phyloP scores from a whole-genome alignment of 495 filamentous ascomycete genomes.

The Trichoderma gamsii region DNA sequence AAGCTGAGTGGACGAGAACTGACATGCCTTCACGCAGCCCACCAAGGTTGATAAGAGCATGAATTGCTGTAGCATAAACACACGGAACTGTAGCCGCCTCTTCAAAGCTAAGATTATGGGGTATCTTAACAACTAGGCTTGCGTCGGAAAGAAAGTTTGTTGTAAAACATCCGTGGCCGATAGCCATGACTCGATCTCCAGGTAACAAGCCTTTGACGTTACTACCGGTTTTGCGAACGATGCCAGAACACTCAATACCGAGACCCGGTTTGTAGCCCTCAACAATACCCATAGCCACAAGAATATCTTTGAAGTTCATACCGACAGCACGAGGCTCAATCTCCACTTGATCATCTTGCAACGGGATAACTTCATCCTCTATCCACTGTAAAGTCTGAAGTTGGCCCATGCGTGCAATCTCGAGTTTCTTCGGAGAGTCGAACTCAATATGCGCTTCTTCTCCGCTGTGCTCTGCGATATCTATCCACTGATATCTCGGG shows the following conservation, averaged over 20 bases:
- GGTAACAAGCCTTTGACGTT: slow-evolving; percentile 35
- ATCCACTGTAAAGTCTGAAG: slow-evolving; percentile 1
- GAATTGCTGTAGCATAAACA: slow-evolving; percentile 49
- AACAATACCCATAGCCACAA: slow-evolving; percentile 46
- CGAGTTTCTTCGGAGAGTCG: background rate
- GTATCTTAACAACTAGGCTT: slow-evolving; percentile 34
- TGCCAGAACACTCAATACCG: slow-evolving; percentile 33
- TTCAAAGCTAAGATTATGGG: slow-evolving; percentile 41
- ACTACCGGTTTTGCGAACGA: slow-evolving; percentile 48
- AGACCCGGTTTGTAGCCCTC: slow-evolving; percentile 34
- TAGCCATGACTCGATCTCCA: slow-evolving; percentile 44
- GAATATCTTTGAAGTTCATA: slow-evolving; percentile 44
- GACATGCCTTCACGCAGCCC: slow-evolving; percentile 41
- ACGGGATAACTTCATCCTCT: slow-evolving; percentile 15
- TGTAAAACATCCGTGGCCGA: slow-evolving; percentile 27
- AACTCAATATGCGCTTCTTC: background rate
- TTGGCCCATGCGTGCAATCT: background rate
- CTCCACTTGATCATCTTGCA: slow-evolving; percentile 31
- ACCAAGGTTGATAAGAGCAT: slow-evolving; percentile 37
- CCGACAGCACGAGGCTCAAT: slow-evolving; percentile 37
- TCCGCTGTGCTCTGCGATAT: background rate
- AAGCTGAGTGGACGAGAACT: slow-evolving; percentile 52
- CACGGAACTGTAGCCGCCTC: slow-evolving; percentile 47
- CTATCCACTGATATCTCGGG: slow-evolving; percentile 13
- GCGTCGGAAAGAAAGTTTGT: slow-evolving; percentile 20